phyloP scores from a whole-genome alignment of 768 basidiomycete species.

The Leccinum disarticulatum region DNA sequence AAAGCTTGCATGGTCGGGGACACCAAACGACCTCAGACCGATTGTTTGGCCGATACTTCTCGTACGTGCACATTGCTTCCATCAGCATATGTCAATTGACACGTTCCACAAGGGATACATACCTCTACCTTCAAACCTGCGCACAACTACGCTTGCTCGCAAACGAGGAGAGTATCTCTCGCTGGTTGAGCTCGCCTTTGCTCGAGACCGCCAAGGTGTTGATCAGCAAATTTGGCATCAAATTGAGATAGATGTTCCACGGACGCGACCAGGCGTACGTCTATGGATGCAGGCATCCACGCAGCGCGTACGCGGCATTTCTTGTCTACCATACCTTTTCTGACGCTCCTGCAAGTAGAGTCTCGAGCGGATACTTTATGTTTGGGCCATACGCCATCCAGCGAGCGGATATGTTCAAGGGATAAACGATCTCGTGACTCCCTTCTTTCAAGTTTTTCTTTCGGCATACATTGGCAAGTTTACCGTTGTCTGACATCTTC shows the following conservation, averaged over 20 bases:
- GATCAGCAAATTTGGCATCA: conserved; percentile 99
- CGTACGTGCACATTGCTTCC: conserved; percentile 45
- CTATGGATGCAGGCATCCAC: conserved; percentile 91
- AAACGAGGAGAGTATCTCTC: conserved; percentile 93
- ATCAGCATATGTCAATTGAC: conserved; percentile 7
- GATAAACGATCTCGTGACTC: conserved; percentile 97
- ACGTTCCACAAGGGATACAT: conserved; percentile 75
- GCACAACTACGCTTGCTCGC: conserved; percentile 72
- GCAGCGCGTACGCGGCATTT: conserved; percentile 64
- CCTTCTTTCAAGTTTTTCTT: conserved; percentile 97
- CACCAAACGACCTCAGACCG: conserved; percentile 83
- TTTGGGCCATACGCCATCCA: conserved; percentile 99
- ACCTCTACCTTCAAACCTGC: conserved; percentile 76
- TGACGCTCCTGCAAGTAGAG: conserved; percentile 51
- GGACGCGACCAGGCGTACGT: conserved; percentile 87
- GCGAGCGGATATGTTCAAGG: conserved; percentile 99
- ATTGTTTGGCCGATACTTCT: conserved; percentile 94
- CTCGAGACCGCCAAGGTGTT: conserved; percentile 77
- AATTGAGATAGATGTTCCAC: conserved; percentile 96
- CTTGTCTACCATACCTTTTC: conserved; percentile 2
- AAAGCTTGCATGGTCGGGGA: conserved; percentile 93
- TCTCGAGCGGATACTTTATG: conserved; percentile 92
- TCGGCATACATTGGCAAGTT: conserved; percentile 87
- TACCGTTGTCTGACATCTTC: neutral
- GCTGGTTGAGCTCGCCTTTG: conserved; percentile 87